These are phyloP conservation scores for Leccinellum rugosiceps DNA, from an alignment of 768 basidiomycete genomes.

Conservation along the genomic window DNA sequence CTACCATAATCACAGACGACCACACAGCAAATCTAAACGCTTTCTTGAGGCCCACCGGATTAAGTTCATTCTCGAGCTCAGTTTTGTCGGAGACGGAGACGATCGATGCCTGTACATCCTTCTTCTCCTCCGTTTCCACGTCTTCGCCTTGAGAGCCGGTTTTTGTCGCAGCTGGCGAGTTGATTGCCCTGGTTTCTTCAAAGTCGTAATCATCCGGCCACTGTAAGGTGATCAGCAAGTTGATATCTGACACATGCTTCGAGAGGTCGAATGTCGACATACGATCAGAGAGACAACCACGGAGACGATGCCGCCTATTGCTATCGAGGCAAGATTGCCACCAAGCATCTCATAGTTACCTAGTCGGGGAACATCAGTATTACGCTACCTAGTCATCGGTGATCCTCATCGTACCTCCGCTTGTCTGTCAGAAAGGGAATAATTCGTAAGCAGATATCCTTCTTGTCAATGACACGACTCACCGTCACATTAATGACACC, in stretches of 20 bases:
- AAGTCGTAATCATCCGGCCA: conserved; percentile 86
- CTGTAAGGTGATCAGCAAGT: conserved; percentile 30
- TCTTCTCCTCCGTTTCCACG: conserved; percentile 40
- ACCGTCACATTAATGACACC: conserved; percentile 70
- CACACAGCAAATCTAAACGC: conserved; percentile 81
- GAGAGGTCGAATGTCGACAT: conserved; percentile 19
- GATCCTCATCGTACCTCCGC: conserved; percentile 43
- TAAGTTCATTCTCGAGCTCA: conserved; percentile 55
- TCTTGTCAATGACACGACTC: conserved; percentile 15
- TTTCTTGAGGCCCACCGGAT: conserved; percentile 60
- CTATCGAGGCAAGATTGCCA: conserved; percentile 86
- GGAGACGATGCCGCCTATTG: conserved; percentile 75
- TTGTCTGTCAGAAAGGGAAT: conserved; percentile 34
- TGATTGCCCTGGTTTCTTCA: conserved; percentile 74
- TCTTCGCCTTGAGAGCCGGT: conserved; percentile 16
- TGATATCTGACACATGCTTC: neutral
- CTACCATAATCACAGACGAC: conserved; percentile 65
- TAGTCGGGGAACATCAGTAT: conserved; percentile 6
- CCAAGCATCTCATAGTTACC: conserved; percentile 75
- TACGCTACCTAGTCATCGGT: conserved; percentile 2
- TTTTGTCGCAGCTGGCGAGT: conserved; percentile 35
- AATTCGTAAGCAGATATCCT: neutral
- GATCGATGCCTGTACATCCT: conserved; percentile 27
- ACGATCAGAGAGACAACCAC: conserved; percentile 62
- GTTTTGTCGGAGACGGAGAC: conserved; percentile 36